These are phyloP conservation scores for Tricholomella constricta DNA, from an alignment of 768 basidiomycete species.

Conservation along the genomic window DNA sequence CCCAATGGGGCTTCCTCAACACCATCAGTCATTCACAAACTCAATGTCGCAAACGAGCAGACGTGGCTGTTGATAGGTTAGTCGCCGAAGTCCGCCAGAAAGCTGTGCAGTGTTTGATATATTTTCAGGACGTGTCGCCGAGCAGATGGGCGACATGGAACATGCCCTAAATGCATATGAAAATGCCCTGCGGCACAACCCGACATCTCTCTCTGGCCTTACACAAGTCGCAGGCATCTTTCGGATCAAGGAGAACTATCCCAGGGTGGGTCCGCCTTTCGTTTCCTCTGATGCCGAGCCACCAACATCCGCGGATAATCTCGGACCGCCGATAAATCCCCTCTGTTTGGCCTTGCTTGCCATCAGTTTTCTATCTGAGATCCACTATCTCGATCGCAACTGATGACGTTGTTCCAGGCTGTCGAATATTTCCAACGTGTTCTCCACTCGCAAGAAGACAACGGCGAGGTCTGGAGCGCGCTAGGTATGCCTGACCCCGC, in stretches of 20 bases:
- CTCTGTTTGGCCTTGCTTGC: slow-evolving; percentile 31
- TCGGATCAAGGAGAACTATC: slow-evolving; percentile 96
- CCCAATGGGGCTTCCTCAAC: slow-evolving; percentile 35
- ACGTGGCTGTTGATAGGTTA: slow-evolving; percentile 94
- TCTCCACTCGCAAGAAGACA: slow-evolving; percentile 87
- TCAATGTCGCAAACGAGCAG: slow-evolving; percentile 87
- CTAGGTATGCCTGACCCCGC: slow-evolving; percentile 57
- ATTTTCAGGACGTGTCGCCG: slow-evolving; percentile 82
- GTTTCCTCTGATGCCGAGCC: slow-evolving; percentile 26
- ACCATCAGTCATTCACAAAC: slow-evolving; percentile 64
- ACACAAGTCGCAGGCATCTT: slow-evolving; percentile 95
- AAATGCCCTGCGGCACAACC: slow-evolving; percentile 93
- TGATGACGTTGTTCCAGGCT: slow-evolving; percentile 64
- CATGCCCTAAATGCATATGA: slow-evolving; percentile 94
- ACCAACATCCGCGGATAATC: slow-evolving; percentile 37
- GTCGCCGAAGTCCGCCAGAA: slow-evolving; percentile 8
- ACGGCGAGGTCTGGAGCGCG: slow-evolving; percentile 98
- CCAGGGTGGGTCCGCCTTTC: slow-evolving; percentile 64
- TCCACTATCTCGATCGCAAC: slow-evolving; percentile 29
- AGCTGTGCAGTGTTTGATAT: slow-evolving; percentile 13
- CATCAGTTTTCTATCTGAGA: slow-evolving; percentile 24
- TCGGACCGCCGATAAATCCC: slow-evolving; percentile 28
- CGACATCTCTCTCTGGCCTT: slow-evolving; percentile 85
- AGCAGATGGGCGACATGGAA: slow-evolving; percentile 93
- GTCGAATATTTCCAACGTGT: slow-evolving; percentile 97